Evolutionary conservation across 2,329 filamentous ascomycete genomes (phyloP), one percentile per base, ranked within the genome.

Genomic region (Fusarium sp.): DNA sequence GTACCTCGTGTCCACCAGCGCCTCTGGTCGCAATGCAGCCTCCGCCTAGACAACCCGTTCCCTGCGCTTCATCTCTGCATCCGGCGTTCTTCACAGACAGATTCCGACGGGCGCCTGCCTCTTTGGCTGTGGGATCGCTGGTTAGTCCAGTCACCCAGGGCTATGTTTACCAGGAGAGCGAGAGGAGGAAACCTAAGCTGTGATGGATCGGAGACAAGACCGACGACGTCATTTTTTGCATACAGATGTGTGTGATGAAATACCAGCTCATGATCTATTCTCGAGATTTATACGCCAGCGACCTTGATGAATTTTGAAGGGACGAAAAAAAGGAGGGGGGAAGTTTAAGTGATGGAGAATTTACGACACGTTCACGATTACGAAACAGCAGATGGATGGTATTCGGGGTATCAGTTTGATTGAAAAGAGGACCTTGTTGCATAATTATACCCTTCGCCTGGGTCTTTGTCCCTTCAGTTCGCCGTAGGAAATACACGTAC

Each of bases 71-170:
- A 2, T 84, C 83, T 39, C 81, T 87, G 26, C 92, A 95, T 70
- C 92, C 92, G 0, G 92, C 93, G 2, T 95, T 95, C 80, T 94
- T 94, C 80, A 92, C 91, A 0, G 82, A 87, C 31, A 84, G 84
- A 52, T 80, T 93, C 51, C 86, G 86, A 60, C 87, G 85, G 72
- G 83, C 86, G 4, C 86, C 88, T 7, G 81, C 84, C 22, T 71
- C 60, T 40, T 61, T 69, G 61, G 74, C 72, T 24, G 55, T 64
- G 8, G 72, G 56, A 14, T 24, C 56, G 15, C 8, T 62, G 15
- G 73, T 70, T 11, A 88, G 78, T 64, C 88, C 89, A 0, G 85
- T 90, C 5, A 87, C 87, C 18, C 80, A 85, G 42, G 89, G 89
- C 2, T 91, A 91, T 72, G 80, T 86, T n/a, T 90, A 88, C 69